Percentiles rank a stretch among this genome's conserved stretches.
Evolutionary conservation across 1,139 yeast species (phyloP).

Genomic region (Waltiozyma solani): DNA sequence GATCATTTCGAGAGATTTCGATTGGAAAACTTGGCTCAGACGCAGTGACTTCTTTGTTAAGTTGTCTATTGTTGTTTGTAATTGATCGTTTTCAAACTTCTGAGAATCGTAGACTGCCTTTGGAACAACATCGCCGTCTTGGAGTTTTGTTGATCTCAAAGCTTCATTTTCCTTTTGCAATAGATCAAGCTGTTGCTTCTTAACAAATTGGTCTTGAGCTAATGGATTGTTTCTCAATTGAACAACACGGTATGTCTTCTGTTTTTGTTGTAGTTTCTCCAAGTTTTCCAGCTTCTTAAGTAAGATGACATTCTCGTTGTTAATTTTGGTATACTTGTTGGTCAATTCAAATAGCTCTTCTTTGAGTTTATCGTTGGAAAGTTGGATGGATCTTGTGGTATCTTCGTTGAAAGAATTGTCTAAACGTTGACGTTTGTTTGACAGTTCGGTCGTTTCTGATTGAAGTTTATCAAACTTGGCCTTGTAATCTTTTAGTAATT

Average conservation of each 20-base stretch:
- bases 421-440: slow-evolving; percentile 23
- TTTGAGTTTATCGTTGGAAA: slow-evolving; percentile 25
- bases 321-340: slow-evolving; percentile 29
- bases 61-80: slow-evolving; percentile 41
- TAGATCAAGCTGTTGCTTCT: slow-evolving; percentile 39
- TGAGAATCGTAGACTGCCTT: slow-evolving; percentile 55
- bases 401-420: slow-evolving; percentile 20
- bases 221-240: slow-evolving; percentile 65
- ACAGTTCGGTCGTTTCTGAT: too few relatives aligned
- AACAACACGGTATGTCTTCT: slow-evolving; percentile 37
- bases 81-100: slow-evolving; percentile 39
- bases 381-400: slow-evolving; percentile 27
- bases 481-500: slow-evolving; percentile 50
- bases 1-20: slow-evolving; percentile 65
- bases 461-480: slow-evolving; percentile 39
- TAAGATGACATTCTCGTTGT: slow-evolving; percentile 25
- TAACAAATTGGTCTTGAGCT: slow-evolving; percentile 53
- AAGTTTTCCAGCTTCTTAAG: slow-evolving; percentile 27
- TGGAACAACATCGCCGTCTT: slow-evolving; percentile 35
- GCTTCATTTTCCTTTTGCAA: slow-evolving; percentile 55
- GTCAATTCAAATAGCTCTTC: slow-evolving; percentile 32
- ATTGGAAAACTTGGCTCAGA: slow-evolving; percentile 52
- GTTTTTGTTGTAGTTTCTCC: slow-evolving; percentile 22
- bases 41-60: slow-evolving; percentile 49
- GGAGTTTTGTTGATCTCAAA: slow-evolving; percentile 21